Base-by-base conservation (phyloP, 768 basidiomycete genomes). In the Rhizopogon vulgaris region DNA sequence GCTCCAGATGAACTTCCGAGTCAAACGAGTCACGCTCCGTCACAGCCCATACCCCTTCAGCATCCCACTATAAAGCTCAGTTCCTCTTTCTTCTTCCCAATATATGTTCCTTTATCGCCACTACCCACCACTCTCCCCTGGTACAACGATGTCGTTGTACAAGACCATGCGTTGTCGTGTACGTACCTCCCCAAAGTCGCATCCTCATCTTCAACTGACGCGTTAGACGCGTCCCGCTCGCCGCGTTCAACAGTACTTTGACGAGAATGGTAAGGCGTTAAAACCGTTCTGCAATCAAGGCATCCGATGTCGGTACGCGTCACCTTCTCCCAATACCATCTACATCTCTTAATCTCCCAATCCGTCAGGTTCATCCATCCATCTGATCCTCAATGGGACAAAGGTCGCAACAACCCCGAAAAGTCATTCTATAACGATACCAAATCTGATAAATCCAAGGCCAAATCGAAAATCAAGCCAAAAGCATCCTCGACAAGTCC, bases 141-240 rank as follows among this genome's bases (percentile, higher is more conserved):
- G 14, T 9, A 51, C 5, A 53, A 53, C 38, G 46, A 68, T 68
- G 66, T 69, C 66, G 34, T 41, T 64, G 41, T 76, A 70, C 64
- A 78, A 78, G 62, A 74, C 68, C 39, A 66, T 72, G 52, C 71
- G 70, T 28, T 79, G 78, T 63, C 77, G 78, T 27, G 78, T 77
- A 63, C 39, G 75, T 63, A 8, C 15, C 38, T 52, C 32, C 11
- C 48, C 14, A 14, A 14, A 15, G 18, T 34, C 24, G 9, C 15
- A 36, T 46, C 32, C 6, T 34, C 18, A 46, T 24, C 45, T 24
- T 46, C 62, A 63, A 52, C 66, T 52, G 28, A n/a, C 41, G 32
- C 41, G 32, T 56, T 43, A 15, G 32, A 46, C 45, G 32, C 45
- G 45, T 46, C 45, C 32, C 45, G 32, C 22, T 28, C 24, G 22